Conservation (phyloP, 306 rosid genomes). For the Biancaea sappan region DNA sequence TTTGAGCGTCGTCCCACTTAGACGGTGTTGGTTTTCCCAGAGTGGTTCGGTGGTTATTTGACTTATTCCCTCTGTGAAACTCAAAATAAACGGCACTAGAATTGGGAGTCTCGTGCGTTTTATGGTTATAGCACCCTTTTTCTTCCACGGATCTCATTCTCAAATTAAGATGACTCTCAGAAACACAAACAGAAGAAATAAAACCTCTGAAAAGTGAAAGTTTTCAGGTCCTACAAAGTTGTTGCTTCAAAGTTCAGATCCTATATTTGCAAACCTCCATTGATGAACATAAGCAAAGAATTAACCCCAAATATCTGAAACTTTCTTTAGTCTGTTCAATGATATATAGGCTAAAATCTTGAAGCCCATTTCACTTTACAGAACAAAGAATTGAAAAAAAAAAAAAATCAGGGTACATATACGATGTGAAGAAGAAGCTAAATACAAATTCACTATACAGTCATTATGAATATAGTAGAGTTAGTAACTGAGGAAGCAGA, state of each 20-base stretch:
- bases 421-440: constrained; percentile 8
- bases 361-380: neutral
- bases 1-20: constrained; percentile 98
- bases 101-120: constrained; percentile 54
- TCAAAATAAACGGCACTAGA: constrained; percentile 57
- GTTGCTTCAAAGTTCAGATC: constrained; percentile 34
- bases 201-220: constrained; percentile 17
- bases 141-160: constrained; percentile 86
- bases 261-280: constrained; percentile 13
- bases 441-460: neutral
- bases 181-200: neutral
- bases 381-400: neutral
- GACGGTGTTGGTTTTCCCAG: constrained; percentile 90
- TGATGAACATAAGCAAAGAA: constrained; percentile 33
- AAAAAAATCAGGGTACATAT: neutral
- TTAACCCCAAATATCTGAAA: constrained; percentile 26
- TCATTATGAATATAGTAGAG: neutral
- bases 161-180: constrained; percentile 9
- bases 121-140: constrained; percentile 62
- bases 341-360: constrained; percentile 2
- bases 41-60: constrained; percentile 57
- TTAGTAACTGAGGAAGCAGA: constrained; percentile 13
- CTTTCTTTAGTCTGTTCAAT: constrained; percentile 28
- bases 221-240: constrained; percentile 18
- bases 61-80: constrained; percentile 80